phyloP scores from a whole-genome alignment of 768 basidiomycete species.

The Tephrocybe sp. region DNA sequence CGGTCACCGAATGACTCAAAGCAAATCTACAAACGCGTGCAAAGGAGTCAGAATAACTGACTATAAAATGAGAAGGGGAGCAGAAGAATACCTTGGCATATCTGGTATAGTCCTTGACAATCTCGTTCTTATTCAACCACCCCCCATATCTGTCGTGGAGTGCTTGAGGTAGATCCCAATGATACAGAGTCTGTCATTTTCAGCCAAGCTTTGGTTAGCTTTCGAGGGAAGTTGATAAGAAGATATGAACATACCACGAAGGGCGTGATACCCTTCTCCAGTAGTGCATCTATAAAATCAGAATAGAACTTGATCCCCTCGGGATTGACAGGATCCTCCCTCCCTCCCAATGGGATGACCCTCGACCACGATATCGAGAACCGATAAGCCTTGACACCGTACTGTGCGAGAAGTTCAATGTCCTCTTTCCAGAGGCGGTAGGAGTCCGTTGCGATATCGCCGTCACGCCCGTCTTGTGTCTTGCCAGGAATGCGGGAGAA shows the following conservation, averaged over 20 bases:
- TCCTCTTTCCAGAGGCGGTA: conserved; percentile 71
- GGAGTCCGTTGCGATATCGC: conserved; percentile 72
- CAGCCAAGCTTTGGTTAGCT: too few species aligned
- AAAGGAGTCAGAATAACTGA: background rate
- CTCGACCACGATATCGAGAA: conserved; percentile 80
- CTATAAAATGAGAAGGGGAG: conserved; percentile 10
- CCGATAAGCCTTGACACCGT: conserved; percentile 72
- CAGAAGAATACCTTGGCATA: conserved; percentile 48
- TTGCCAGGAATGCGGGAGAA: conserved; percentile 68
- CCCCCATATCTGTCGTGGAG: conserved; percentile 74
- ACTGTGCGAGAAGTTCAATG: conserved; percentile 56
- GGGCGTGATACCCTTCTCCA: conserved; percentile 62
- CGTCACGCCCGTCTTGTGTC: conserved; percentile 65
- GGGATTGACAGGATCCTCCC: conserved; percentile 71
- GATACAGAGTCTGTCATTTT: conserved; percentile 72
- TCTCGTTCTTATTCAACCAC: conserved; percentile 71
- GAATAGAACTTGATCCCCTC: conserved; percentile 71
- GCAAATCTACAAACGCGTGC: conserved; percentile 62
- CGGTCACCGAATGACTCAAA: conserved; percentile 75
- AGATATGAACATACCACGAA: conserved; percentile 54
- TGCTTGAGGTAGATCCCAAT: conserved; percentile 78
- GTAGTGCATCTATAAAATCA: conserved; percentile 66
- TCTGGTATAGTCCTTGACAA: conserved; percentile 58
- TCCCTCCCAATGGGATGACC: conserved; percentile 72
- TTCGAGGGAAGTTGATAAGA: too few species aligned